A percentile compares a stretch with the other conserved stretches of the same genome.
Conservation (phyloP, 768 basidiomycete genomes). For the Pisolithus albus region DNA sequence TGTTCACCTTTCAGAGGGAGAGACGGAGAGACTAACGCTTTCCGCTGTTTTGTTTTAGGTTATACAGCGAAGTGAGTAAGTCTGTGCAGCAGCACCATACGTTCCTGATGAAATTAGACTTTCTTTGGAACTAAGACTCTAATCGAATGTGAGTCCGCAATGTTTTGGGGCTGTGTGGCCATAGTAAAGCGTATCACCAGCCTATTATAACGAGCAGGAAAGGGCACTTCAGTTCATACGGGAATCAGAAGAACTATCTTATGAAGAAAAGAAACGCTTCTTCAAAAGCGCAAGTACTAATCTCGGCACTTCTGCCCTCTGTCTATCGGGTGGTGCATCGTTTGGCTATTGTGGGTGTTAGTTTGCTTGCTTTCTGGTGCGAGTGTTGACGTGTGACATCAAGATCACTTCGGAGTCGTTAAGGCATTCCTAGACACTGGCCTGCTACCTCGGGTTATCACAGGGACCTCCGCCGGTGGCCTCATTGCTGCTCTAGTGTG, state of each 20-base stretch:
- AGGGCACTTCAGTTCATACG: slow-evolving; percentile 70
- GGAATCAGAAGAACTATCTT: slow-evolving; percentile 60
- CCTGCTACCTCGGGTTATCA: slow-evolving; percentile 84
- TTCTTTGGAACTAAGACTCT: slow-evolving; percentile 87
- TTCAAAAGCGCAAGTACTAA: slow-evolving; percentile 88
- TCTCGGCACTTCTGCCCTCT: slow-evolving; percentile 85
- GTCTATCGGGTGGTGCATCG: slow-evolving; percentile 91
- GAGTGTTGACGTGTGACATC: slow-evolving; percentile 1
- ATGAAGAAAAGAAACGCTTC: slow-evolving; percentile 88
- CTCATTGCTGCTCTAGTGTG: slow-evolving; percentile 72
- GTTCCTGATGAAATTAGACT: slow-evolving; percentile 46
- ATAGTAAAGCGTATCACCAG: slow-evolving; percentile 33
- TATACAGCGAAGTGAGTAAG: slow-evolving; percentile 73
- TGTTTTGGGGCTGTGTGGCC: background rate
- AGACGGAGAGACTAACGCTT: background rate
- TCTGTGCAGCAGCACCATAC: slow-evolving; percentile 1
- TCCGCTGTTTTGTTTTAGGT: slow-evolving; percentile 32
- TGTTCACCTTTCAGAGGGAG: too few relatives aligned
- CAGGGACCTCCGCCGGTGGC: slow-evolving; percentile 92
- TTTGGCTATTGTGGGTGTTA: slow-evolving; percentile 82
- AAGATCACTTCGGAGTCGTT: slow-evolving; percentile 86
- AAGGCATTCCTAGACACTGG: slow-evolving; percentile 86
- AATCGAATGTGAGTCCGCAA: slow-evolving; percentile 60
- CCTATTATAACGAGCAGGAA: slow-evolving; percentile 76
- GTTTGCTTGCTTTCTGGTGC: background rate